Evolutionary conservation across 805 yeast genomes (phyloP), one percentile per base, ranked within the genome.

Genomic region (Candida khao-thaluensis): DNA sequence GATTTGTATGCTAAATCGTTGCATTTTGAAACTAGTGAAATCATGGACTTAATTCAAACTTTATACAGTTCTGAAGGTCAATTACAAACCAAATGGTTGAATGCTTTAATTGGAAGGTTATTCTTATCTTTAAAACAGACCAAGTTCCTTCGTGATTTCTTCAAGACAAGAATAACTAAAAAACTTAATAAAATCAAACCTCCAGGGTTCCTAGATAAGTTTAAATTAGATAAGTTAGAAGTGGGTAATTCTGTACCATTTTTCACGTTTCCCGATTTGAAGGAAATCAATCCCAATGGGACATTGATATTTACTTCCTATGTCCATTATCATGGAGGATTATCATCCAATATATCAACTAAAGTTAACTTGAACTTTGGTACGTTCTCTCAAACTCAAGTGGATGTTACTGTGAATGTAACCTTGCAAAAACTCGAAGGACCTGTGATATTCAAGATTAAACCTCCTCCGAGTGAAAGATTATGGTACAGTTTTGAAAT

Each of bases 381-480:
- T 1, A 46, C 50, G 15, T 82, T 89, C 63, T 80, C 76, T 44
- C 79, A 82, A 31, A 67, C 86, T 37, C 95, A 85, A 48, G 85
- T 91, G 28, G 82, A 84, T 38, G 64, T 93, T 24, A 72, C 84
- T 17, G 63, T 93, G 37, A 77, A 84, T 12, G 78, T 90, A 1
- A 80, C 82, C 1, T 61, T 91, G 35, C 76, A 76, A 40, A 77
- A 72, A 49, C 49, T 93, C 3, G 79, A 81, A 36, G 99, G 99
- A 0, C 84, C 85, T 1, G 48, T 91, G 41, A 54, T 85, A 0
- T 52, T 90, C 15, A 66, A 76, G 28, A 56, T 91, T 23, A 93
- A 93, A 55, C 87, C 95, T 1, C 95, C 96, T 2, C 98, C 99
- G 7, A 81, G 95, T 1, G 81, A 79, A 38, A 74, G 99, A 52